Conservation (phyloP, 2,329 filamentous ascomycete species). For the Aspergillus sp. region DNA sequence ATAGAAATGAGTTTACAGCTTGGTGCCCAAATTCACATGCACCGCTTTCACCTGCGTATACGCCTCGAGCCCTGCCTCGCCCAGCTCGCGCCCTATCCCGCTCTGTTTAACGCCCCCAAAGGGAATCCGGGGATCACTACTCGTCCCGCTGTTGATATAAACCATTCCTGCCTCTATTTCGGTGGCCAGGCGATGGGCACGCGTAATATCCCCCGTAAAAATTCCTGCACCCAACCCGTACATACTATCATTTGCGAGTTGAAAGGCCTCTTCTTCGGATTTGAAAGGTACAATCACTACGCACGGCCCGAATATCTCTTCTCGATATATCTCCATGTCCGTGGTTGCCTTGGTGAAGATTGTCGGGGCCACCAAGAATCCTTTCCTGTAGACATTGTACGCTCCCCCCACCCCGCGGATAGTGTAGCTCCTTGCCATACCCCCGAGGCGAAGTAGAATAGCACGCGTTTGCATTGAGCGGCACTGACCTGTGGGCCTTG, state of each 20-base stretch:
- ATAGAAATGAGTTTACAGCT: conserved; percentile 29
- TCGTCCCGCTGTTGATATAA: conserved; percentile 67
- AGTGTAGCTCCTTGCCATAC: conserved; percentile 76
- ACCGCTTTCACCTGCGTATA: conserved; percentile 64
- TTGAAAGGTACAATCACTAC: conserved; percentile 61
- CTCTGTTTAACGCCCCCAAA: conserved; percentile 68
- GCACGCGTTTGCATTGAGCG: conserved; percentile 54
- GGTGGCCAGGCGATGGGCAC: conserved; percentile 60
- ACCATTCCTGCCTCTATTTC: conserved; percentile 71
- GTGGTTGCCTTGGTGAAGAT: conserved; percentile 61
- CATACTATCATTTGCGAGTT: conserved; percentile 61
- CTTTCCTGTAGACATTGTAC: conserved; percentile 62
- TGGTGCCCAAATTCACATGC: conserved; percentile 51
- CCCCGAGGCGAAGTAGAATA: conserved; percentile 70
- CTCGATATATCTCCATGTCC: conserved; percentile 64
- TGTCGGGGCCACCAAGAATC: conserved; percentile 67
- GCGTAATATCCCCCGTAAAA: conserved; percentile 61
- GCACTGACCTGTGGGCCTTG: conserved; percentile 43
- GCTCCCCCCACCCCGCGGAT: conserved; percentile 66
- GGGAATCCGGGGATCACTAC: conserved; percentile 54
- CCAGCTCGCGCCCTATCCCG: conserved; percentile 65
- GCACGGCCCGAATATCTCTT: conserved; percentile 68
- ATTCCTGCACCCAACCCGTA: conserved; percentile 42
- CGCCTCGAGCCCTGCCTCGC: conserved; percentile 63
- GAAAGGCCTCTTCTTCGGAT: conserved; percentile 65